Percentiles rank a stretch among this genome's conserved stretches.
These are phyloP conservation scores for Aureobasidium sp. DNA, from an alignment of 2,329 filamentous ascomycete genomes.

Conservation along the genomic window DNA sequence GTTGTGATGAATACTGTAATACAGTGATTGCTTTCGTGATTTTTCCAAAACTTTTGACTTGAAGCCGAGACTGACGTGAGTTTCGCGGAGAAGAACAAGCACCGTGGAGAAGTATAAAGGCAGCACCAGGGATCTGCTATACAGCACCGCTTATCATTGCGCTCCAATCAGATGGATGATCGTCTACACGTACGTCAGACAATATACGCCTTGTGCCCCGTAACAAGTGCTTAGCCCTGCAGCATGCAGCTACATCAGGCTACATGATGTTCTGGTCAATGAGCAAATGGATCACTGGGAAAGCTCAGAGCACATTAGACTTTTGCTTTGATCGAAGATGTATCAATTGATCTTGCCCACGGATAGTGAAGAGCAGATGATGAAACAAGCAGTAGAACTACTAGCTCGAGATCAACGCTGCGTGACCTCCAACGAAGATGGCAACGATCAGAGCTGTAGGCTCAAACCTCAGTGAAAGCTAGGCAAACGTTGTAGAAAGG, in stretches of 20 bases:
- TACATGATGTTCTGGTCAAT: background rate
- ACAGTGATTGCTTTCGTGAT: background rate
- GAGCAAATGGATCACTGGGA: background rate
- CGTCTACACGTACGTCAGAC: background rate
- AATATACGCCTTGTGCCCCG: background rate
- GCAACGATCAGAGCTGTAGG: conserved; percentile 1
- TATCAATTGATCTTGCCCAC: too few relatives aligned
- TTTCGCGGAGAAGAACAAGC: background rate
- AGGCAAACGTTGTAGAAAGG: background rate
- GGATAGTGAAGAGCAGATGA: background rate
- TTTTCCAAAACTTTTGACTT: conserved; percentile 2
- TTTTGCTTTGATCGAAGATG: background rate
- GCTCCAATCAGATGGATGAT: background rate
- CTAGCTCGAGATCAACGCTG: background rate
- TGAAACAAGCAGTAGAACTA: background rate
- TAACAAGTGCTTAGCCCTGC: background rate
- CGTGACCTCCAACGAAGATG: background rate
- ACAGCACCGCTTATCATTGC: accelerated
- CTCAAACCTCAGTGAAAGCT: background rate
- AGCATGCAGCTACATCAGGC: background rate
- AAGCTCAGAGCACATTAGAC: background rate
- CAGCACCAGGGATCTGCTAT: background rate
- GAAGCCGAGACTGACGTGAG: background rate
- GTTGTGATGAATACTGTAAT: background rate
- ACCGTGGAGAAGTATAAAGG: background rate